Percentiles rank a stretch among this genome's conserved stretches.
Evolutionary conservation across 164 flowering plant genomes (phyloP).

Genomic region (Litsea cubeba): DNA sequence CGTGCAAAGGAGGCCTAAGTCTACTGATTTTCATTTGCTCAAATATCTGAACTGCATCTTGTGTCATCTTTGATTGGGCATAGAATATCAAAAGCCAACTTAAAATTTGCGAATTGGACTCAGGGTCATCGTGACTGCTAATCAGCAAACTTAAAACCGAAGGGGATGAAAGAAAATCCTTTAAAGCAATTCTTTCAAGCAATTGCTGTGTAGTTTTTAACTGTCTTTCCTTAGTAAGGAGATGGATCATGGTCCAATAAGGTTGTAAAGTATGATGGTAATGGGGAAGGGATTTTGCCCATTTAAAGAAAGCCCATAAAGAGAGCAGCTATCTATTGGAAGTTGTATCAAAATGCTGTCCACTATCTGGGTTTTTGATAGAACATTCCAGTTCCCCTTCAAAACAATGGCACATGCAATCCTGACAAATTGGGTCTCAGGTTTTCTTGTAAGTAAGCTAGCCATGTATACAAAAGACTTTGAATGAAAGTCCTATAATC

Average conservation of each 20-base stretch:
- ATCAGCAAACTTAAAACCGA: slow-evolving; percentile 59
- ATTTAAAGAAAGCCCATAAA: slow-evolving; percentile 62
- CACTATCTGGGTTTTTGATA: no score
- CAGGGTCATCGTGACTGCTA: slow-evolving; percentile 30
- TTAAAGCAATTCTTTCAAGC: no score
- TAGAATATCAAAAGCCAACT: slow-evolving; percentile 83
- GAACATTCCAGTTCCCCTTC: no score
- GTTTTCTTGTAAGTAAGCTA: no score
- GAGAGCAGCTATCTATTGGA: slow-evolving; percentile 21
- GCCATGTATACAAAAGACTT: no score
- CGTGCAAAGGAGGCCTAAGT: slow-evolving; percentile 66
- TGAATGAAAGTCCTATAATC: no score
- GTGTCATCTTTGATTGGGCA: slow-evolving; percentile 53
- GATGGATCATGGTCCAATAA: slow-evolving; percentile 68
- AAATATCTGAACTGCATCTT: slow-evolving; percentile 74
- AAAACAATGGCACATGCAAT: no score
- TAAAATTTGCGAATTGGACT: slow-evolving; percentile 59
- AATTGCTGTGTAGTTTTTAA: no score
- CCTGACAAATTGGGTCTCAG: no score
- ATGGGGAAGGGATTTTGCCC: slow-evolving; percentile 55
- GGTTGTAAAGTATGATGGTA: slow-evolving; percentile 58
- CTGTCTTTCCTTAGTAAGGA: slow-evolving; percentile 49
- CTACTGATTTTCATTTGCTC: slow-evolving; percentile 56
- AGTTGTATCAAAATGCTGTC: slow-evolving; percentile 33
- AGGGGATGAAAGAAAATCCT: slow-evolving; percentile 60